These are phyloP conservation scores for Fusarium ambrosium DNA, from an alignment of 2,329 filamentous ascomycete genomes.

Conservation along the genomic window DNA sequence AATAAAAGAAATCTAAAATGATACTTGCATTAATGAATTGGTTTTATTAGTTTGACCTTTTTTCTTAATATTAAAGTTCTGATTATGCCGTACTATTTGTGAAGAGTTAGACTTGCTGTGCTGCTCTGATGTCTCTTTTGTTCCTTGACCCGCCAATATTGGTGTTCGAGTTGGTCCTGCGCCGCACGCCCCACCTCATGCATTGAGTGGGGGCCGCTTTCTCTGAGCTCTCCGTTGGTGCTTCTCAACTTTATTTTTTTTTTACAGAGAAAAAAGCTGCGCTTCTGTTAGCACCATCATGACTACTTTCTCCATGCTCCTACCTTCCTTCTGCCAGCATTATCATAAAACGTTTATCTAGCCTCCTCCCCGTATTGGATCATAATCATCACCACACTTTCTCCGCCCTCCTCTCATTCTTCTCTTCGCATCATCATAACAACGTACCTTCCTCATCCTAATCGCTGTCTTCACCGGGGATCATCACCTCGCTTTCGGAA, in stretches of 20 bases:
- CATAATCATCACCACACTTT: not conserved
- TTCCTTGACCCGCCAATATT: not conserved
- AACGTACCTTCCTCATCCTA: not conserved
- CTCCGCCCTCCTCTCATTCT: not conserved
- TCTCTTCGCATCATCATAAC: not conserved
- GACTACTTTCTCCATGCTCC: not conserved
- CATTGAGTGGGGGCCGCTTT: not conserved
- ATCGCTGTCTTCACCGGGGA: not conserved
- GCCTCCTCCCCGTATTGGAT: not conserved
- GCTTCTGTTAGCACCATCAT: not conserved
- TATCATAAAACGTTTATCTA: not conserved
- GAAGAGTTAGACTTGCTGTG: not conserved
- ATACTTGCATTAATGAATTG: not conserved
- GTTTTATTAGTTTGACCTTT: not conserved
- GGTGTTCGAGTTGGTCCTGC: not conserved
- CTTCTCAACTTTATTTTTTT: not conserved
- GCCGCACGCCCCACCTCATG: not conserved
- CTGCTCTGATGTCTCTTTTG: not conserved
- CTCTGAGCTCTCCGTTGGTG: not conserved
- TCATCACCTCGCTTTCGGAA: not conserved
- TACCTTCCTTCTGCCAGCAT: not conserved
- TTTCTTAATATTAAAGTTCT: not conserved
- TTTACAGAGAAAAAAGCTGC: not conserved
- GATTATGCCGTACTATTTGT: not conserved
- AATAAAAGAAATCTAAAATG: too few relatives aligned